Evolutionary conservation across 441 rosid genomes (phyloP), one percentile per base, ranked within the genome.

Genomic region (Breynia disticha): DNA sequence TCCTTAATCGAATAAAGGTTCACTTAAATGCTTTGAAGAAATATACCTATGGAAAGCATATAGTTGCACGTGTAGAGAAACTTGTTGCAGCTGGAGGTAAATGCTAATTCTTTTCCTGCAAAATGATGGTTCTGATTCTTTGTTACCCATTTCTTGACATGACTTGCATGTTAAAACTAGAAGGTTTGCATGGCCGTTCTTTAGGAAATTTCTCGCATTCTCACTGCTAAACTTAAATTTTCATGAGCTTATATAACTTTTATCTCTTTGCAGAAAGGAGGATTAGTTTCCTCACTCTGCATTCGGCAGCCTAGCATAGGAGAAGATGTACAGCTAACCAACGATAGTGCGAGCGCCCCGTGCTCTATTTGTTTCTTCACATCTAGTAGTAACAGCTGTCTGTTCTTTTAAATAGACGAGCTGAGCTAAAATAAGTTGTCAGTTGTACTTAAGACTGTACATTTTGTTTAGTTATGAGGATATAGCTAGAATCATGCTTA

Each of bases 41-140:
- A 73, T 85, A 85, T 70, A 82, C 94, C 55, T 85, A 79, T 0
- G 94, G 94, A 65, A 85, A 85, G 73, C 89, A 85, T 52, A 85
- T 85, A 50, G 94, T 85, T 65, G 84, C 87, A 0, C 94, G 93
- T 61, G 86, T 85, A 55, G 94, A 85, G 71, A 82, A 85, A 65
- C 87, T 85, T 42, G 86, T 85, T 52, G 84, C 87, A 19, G 86
- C 93, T 24, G 93, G 93, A 65, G 93, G 93, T 84, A 73, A 50
- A 11, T 58, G 19, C 24, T 19, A 59, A 14, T 49, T 47, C 38
- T 15, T 28, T 7, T 1, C 16, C 12, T n/a, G n/a, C n/a, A n/a
- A n/a, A n/a, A n/a, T n/a, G n/a, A n/a, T n/a, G n/a, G n/a, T n/a
- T n/a, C n/a, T n/a, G n/a, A n/a, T n/a, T n/a, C n/a, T n/a, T 43